Conservation (phyloP, 108 stramenopile species). For the Skeletonema costatum region DNA sequence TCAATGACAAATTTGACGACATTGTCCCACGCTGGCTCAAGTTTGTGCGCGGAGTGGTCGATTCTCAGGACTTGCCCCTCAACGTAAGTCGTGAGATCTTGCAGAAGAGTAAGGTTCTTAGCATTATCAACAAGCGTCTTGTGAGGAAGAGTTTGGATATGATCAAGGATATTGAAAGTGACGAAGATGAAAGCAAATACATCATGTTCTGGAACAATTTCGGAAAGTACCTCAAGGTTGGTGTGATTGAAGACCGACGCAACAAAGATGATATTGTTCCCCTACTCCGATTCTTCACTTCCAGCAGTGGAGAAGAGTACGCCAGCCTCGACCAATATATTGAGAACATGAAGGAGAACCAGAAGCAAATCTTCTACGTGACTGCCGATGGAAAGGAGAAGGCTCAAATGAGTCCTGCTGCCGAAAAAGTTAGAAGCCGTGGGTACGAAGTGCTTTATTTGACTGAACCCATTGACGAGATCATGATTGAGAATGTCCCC, state of each 20-base stretch:
- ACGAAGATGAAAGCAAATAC: conserved; percentile 77
- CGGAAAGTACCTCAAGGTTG: conserved; percentile 98
- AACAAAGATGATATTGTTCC: conserved; percentile 89
- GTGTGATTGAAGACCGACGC: conserved; percentile 89
- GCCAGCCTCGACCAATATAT: conserved; percentile 90
- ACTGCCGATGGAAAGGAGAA: conserved; percentile 89
- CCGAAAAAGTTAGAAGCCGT: conserved; percentile 86
- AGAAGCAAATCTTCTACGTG: conserved; percentile 95
- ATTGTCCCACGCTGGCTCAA: conserved; percentile 97
- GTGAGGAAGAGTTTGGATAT: conserved; percentile 96
- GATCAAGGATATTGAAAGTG: conserved; percentile 86
- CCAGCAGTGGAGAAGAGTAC: conserved; percentile 80
- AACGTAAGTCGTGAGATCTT: conserved; percentile 98
- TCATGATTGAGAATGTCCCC: conserved; percentile 89
- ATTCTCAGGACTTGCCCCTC: conserved; percentile 94
- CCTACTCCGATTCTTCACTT: conserved; percentile 88
- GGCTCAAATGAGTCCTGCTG: conserved; percentile 87
- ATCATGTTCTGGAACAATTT: conserved; percentile 95
- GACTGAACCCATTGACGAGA: conserved; percentile 97
- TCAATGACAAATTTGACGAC: conserved; percentile 99
- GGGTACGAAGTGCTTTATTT: conserved; percentile 94
- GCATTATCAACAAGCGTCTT: conserved; percentile 96
- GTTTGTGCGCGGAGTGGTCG: conserved; percentile 96
- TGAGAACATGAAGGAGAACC: conserved; percentile 87
- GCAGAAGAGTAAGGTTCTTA: conserved; percentile 96